phyloP scores from a whole-genome alignment of 2,329 filamentous ascomycete species.

The Mycosphaerella sp. region DNA sequence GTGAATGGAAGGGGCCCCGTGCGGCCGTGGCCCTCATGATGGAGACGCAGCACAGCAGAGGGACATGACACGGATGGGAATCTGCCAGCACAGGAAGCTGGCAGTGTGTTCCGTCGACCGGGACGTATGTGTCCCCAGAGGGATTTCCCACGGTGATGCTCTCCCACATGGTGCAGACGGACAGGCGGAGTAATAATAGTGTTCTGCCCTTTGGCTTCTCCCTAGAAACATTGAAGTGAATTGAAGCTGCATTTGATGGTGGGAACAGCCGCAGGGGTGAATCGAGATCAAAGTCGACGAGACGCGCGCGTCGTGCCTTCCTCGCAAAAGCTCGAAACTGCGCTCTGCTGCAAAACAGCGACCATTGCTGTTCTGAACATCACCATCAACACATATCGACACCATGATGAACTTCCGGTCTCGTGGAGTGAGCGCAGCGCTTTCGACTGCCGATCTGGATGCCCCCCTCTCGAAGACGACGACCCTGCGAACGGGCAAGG shows the following conservation, averaged over 20 bases:
- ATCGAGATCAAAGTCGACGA: too few relatives aligned
- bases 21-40: background rate
- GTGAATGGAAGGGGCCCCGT: constrained; percentile 1
- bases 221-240: background rate
- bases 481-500: constrained; percentile 15
- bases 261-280: too few relatives aligned
- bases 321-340: background rate
- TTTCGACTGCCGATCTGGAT: constrained; percentile 22
- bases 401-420: constrained; percentile 21
- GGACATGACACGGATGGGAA: background rate
- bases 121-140: too few relatives aligned
- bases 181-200: background rate
- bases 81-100: too few relatives aligned
- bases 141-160: too few relatives aligned
- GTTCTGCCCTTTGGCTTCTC: too few relatives aligned
- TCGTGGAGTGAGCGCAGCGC: constrained; percentile 25
- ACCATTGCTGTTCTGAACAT: background rate
- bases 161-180: background rate
- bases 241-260: background rate
- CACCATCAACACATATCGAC: background rate
- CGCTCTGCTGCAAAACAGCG: background rate
- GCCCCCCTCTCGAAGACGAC: constrained; percentile 19
- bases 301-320: background rate
- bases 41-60: background rate
- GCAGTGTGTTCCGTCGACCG: too few relatives aligned